Evolutionary conservation across 2,329 filamentous ascomycete species (phyloP).

Genomic region (Paraconiothyrium sp.): DNA sequence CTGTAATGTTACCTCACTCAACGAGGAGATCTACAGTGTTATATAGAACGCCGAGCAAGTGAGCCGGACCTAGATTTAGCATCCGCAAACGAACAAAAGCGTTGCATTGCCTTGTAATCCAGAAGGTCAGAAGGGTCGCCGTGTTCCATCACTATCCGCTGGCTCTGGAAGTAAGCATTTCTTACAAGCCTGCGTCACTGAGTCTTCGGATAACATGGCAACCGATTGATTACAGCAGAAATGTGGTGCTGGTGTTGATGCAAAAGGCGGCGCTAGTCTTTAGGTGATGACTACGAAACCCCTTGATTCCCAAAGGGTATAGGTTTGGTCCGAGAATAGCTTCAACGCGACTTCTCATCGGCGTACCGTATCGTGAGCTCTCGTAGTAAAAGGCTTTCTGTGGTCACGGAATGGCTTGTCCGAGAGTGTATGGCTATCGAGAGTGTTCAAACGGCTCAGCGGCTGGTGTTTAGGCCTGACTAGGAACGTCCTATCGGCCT

Average conservation of each 20-base stretch:
- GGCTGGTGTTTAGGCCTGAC: neutral
- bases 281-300: neutral
- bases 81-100: constrained; percentile 12
- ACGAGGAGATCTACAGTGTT: neutral
- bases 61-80: neutral
- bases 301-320: neutral
- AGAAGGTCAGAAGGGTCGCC: neutral
- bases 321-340: neutral
- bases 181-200: neutral
- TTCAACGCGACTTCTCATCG: neutral
- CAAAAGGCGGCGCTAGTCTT: neutral
- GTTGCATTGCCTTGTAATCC: constrained; percentile 4
- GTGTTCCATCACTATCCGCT: neutral
- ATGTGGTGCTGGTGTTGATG: neutral
- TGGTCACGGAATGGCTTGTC: neutral
- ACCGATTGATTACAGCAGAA: neutral
- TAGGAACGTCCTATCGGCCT: neutral
- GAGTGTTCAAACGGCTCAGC: neutral
- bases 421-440: neutral
- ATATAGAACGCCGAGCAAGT: neutral
- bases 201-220: neutral
- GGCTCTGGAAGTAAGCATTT: neutral
- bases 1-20: neutral
- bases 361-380: neutral
- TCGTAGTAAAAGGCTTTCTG: neutral